Base-by-base conservation (phyloP, 139 green algal species). In the Micractinium conductrix region DNA sequence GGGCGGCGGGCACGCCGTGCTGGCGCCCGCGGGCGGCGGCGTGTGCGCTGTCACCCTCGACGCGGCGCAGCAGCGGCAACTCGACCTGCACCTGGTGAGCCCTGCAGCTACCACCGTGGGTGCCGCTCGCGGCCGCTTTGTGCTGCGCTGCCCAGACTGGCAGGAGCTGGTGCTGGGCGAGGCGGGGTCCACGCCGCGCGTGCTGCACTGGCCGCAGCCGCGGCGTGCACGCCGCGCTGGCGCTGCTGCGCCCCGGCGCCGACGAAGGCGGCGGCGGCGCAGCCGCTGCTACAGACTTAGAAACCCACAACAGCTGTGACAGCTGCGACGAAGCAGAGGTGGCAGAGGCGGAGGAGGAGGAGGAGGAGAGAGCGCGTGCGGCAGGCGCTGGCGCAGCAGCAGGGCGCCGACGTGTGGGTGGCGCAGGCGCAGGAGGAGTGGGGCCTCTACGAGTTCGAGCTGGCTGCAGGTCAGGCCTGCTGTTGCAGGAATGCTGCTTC, bases 361-460 rank as follows among this genome's bases (percentile, higher is more conserved):
- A 24, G n/a, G 45, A 65, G 45, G 45, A 30, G 33, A 4, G 30
- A 48, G 45, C 40, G 45, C 16, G 24, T 62, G 73, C 45, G 7
- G 73, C 45, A 17, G 40, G 9, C 6, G 5, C 45, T 79, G 73
- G 21, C 35, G 42, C 70, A 38, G 42, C 33, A 24, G 35, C 28
- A n/a, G 0, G 40, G 28, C 2, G 70, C 33, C 3, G 73, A 65
- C 30, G 73, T 42, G n/a, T 65, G 73, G 73, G 73, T 79, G 73
- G 45, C 73, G n/a, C 30, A n/a, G n/a, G 73, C 73, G 5, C 28
- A 10, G 33, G 26, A 5, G 10, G 10, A 65, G 19, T 63, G 45
- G 45, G 73, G 73, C 45, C 73, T 79, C 21, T 79, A 45, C 45
- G 73, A 79, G 45, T 79, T 79, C 45, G 73, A 79, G 73, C 73